Evolutionary conservation across 192 early-diverging fungal genomes (phyloP).

Genomic region (Podila verticillata): DNA sequence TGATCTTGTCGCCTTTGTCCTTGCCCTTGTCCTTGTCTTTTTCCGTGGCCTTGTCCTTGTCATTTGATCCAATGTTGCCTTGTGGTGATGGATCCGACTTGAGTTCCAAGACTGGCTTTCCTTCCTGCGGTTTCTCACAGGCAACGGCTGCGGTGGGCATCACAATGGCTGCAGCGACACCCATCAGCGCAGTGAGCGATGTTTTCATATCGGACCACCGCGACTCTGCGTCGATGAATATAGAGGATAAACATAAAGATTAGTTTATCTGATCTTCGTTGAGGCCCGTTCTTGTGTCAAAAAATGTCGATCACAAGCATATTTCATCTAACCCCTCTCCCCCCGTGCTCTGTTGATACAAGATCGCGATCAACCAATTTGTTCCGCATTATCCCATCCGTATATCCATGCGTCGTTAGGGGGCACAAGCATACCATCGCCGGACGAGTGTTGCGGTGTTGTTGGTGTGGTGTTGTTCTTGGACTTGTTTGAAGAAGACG

Average conservation of each 20-base stretch:
- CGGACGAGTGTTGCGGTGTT: no score
- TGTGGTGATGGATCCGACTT: slow-evolving; percentile 14
- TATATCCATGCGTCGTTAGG: no score
- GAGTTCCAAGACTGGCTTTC: slow-evolving; percentile 23
- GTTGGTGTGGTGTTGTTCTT: no score
- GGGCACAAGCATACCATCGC: no score
- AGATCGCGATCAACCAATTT: no score
- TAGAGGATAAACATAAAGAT: not conserved
- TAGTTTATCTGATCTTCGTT: not conserved
- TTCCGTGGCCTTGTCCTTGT: slow-evolving; percentile 6
- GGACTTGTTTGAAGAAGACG: no score
- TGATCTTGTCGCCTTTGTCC: slow-evolving; percentile 11
- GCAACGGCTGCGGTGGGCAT: slow-evolving; percentile 8
- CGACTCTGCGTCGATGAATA: slow-evolving; percentile 16
- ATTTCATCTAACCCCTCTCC: no score
- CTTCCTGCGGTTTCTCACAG: slow-evolving; percentile 17
- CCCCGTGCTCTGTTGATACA: no score
- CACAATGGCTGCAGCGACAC: slow-evolving; percentile 26
- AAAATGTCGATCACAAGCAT: no score
- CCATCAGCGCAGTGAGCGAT: slow-evolving; percentile 12
- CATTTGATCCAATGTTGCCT: not conserved
- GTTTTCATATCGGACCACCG: slow-evolving; percentile 41
- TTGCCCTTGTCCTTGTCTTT: slow-evolving; percentile 4
- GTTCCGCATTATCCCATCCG: no score
- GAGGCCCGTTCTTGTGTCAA: no score